Evolutionary conservation across 2,329 filamentous ascomycete genomes (phyloP).

Genomic region (Microsporum canis): DNA sequence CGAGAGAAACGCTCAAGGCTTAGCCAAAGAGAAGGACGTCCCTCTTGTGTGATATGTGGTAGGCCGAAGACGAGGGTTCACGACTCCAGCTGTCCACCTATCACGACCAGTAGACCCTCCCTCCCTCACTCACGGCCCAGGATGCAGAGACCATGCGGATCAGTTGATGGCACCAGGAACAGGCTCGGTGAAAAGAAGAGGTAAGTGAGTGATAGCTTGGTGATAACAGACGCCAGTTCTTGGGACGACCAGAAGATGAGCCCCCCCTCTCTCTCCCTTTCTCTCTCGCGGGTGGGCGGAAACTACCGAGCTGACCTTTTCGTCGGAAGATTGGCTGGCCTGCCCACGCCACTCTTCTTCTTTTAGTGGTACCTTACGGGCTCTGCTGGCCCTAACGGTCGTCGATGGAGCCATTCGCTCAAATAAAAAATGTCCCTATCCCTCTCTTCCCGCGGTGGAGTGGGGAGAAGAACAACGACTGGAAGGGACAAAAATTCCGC

Average conservation of each 20-base stretch:
- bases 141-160: conserved; percentile 7
- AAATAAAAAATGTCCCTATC: not conserved
- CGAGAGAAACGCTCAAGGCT: not conserved
- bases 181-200: not conserved
- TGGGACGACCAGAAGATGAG: not conserved
- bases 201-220: not conserved
- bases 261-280: too few relatives aligned
- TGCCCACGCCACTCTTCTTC: not conserved
- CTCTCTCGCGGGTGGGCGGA: not conserved
- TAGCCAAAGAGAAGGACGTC: not conserved
- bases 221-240: not conserved
- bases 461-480: not conserved
- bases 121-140: conserved; percentile 4
- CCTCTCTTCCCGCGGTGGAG: not conserved
- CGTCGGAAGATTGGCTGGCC: not conserved
- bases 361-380: not conserved
- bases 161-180: conserved; percentile 6
- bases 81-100: conserved; percentile 6
- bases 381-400: not conserved
- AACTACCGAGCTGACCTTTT: not conserved
- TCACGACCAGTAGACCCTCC: conserved; percentile 2
- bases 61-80: conserved; percentile 9
- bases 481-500: not conserved
- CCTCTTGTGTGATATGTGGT: conserved; percentile 2
- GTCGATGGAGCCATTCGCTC: not conserved